Conservation (phyloP, 768 basidiomycete genomes). For the Hygrophorus pudorinus region DNA sequence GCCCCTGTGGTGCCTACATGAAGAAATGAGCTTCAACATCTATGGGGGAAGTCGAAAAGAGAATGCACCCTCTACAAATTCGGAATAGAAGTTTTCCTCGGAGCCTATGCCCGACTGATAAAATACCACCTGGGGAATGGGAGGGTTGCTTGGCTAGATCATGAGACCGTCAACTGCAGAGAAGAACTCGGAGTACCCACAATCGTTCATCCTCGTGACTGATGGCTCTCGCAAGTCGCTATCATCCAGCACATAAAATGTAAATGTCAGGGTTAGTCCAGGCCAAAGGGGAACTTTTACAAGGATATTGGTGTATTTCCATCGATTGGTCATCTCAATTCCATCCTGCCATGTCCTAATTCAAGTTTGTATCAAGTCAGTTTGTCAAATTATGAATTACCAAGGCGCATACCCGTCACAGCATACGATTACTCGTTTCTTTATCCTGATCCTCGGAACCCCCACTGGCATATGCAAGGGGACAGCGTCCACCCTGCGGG, state of each 20-base stretch:
- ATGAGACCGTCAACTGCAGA: background rate
- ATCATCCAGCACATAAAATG: background rate
- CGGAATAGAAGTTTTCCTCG: conserved; percentile 44
- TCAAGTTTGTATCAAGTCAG: conserved; percentile 1
- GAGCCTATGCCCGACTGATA: conserved; percentile 57
- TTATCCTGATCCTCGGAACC: background rate
- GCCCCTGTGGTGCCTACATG: conserved; percentile 50
- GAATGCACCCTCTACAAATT: conserved; percentile 47
- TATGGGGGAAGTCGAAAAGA: background rate
- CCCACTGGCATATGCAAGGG: background rate
- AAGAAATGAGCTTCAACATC: conserved; percentile 2
- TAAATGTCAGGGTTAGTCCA: background rate
- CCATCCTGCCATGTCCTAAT: conserved; percentile 70
- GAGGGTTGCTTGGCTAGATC: conserved; percentile 20
- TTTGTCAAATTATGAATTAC: background rate
- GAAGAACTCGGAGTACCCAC: background rate
- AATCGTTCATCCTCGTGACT: conserved; percentile 32
- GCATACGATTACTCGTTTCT: conserved; percentile 59
- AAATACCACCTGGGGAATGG: conserved; percentile 53
- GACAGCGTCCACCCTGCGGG: background rate
- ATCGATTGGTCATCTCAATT: conserved; percentile 29
- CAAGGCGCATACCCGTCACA: conserved; percentile 54
- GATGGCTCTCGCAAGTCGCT: conserved; percentile 48
- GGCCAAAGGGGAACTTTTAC: conserved; percentile 22
- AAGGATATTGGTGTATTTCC: conserved; percentile 47